Percentiles rank a stretch among this genome's conserved stretches.
Conservation (phyloP, 2,329 filamentous ascomycete species). For the Ascochyta lentis region DNA sequence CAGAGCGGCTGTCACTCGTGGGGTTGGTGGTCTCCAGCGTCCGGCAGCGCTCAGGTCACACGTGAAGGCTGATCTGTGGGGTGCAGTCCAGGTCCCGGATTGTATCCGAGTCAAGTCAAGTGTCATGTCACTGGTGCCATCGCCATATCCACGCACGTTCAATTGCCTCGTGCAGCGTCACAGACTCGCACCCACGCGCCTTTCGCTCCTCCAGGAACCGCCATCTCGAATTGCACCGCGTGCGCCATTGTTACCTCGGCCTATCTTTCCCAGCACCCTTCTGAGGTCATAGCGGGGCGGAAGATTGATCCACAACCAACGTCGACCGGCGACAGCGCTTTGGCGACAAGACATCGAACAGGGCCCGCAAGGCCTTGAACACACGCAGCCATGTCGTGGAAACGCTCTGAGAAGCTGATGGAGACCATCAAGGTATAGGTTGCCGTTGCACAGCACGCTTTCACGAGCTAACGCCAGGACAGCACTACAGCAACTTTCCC, state of each 20-base stretch:
- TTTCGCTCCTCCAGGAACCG: background rate
- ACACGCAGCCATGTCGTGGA: slow-evolving; percentile 82
- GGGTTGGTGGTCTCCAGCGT: background rate
- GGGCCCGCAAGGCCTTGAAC: slow-evolving; percentile 46
- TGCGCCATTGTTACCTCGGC: slow-evolving; percentile 11
- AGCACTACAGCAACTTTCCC: slow-evolving; percentile 93
- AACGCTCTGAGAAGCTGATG: slow-evolving; percentile 87
- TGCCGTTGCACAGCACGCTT: slow-evolving; percentile 4
- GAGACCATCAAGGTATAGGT: slow-evolving; percentile 77
- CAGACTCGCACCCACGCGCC: background rate
- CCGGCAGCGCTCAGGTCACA: slow-evolving; percentile 1
- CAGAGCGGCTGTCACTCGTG: background rate
- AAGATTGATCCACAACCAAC: slow-evolving; percentile 7
- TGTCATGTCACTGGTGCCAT: slow-evolving; percentile 1
- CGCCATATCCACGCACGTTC: slow-evolving; percentile 11
- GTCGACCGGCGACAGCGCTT: slow-evolving; percentile 28
- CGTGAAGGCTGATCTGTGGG: slow-evolving; percentile 16
- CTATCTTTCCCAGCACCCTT: background rate
- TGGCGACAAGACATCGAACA: slow-evolving; percentile 39
- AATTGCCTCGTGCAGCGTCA: slow-evolving; percentile 13
- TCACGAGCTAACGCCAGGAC: slow-evolving; percentile 31
- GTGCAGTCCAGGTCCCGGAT: slow-evolving; percentile 7
- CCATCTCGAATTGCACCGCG: background rate
- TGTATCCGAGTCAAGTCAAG: slow-evolving; percentile 2
- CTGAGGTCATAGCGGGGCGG: slow-evolving; percentile 17